These are phyloP conservation scores for Ophidiomyces ophidiicola DNA, from an alignment of 2,329 filamentous ascomycete genomes.

Conservation along the genomic window DNA sequence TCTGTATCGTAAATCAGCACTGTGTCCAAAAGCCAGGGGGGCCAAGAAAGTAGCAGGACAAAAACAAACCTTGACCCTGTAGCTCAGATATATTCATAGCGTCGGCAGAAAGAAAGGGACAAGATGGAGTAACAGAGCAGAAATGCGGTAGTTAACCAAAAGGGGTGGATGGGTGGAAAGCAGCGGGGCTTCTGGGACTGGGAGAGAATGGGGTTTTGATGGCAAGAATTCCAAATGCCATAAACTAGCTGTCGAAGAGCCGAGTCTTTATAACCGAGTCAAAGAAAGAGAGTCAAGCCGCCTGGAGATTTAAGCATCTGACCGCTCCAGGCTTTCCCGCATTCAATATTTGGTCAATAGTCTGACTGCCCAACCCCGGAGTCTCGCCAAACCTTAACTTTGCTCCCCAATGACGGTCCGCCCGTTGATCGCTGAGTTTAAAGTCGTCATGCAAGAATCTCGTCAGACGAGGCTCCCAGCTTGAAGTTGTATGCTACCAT, in stretches of 20 bases:
- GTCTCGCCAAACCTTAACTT: slow-evolving; percentile 2
- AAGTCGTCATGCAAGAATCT: not conserved
- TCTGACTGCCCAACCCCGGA: slow-evolving; percentile 1
- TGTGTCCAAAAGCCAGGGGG: not conserved
- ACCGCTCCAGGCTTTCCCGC: slow-evolving; percentile 4
- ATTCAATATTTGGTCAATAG: slow-evolving; percentile 1
- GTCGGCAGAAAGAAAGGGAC: not conserved
- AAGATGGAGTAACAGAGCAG: too few species aligned
- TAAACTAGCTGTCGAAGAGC: too few species aligned
- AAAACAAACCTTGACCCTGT: slow-evolving; percentile 13
- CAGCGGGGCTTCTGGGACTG: too few species aligned
- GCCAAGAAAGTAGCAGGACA: not conserved
- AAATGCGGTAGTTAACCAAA: too few species aligned
- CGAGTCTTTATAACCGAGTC: too few species aligned
- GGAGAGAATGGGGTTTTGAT: too few species aligned
- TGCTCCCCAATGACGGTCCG: slow-evolving; percentile 1
- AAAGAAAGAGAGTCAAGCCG: not conserved
- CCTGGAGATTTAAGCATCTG: too few species aligned
- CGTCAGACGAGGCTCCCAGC: not conserved
- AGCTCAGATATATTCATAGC: slow-evolving; percentile 15
- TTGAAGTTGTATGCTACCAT: too few species aligned
- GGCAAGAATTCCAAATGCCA: too few species aligned
- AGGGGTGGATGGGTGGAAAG: too few species aligned
- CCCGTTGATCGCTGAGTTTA: slow-evolving; percentile 6
- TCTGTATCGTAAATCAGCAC: slow-evolving; percentile 30